A percentile compares a stretch with the other conserved stretches of the same genome.
phyloP scores from a whole-genome alignment of 441 rosid genomes.

The Populus hybrid region DNA sequence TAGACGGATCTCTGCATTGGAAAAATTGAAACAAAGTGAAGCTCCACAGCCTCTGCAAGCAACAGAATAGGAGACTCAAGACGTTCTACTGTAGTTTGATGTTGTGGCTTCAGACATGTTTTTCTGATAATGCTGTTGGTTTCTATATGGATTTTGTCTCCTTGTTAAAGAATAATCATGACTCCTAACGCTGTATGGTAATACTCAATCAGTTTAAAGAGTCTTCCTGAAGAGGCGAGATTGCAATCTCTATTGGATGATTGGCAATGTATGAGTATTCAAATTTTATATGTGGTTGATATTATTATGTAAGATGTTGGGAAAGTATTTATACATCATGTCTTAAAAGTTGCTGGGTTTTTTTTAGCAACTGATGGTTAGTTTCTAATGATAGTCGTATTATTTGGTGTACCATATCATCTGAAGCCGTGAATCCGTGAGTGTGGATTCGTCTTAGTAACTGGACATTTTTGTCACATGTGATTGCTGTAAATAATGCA shows the following conservation, averaged over 20 bases:
- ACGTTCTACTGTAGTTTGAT: constrained; percentile 17
- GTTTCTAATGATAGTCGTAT: neutral
- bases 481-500: neutral
- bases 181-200: constrained; percentile 13
- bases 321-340: neutral
- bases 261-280: neutral
- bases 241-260: neutral
- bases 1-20: constrained; percentile 56
- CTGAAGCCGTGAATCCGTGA: neutral
- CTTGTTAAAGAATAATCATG: constrained; percentile 32
- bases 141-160: constrained; percentile 5
- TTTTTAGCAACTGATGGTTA: neutral
- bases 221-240: neutral
- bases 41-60: constrained; percentile 48
- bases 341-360: neutral
- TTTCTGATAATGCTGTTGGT: constrained; percentile 8
- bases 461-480: neutral
- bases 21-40: constrained; percentile 59
- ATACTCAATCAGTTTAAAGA: constrained; percentile 1
- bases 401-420: neutral
- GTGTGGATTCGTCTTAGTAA: neutral
- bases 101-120: constrained; percentile 8
- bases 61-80: constrained; percentile 38
- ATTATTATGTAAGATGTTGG: neutral
- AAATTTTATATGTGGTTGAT: neutral